Conservation (phyloP, 2,329 filamentous ascomycete species). For the Monilinia polystroma region DNA sequence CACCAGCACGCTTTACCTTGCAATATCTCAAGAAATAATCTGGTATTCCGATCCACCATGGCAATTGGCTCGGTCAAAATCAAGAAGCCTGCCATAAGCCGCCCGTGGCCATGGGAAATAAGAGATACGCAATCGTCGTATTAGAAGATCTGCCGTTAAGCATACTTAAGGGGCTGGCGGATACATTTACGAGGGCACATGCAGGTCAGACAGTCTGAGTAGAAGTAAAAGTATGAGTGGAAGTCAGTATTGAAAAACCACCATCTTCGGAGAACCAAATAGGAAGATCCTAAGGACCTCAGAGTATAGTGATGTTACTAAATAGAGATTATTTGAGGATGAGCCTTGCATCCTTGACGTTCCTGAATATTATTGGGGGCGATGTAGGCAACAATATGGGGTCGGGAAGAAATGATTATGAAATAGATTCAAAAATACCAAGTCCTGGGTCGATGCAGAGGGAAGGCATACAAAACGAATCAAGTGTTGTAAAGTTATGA, state of each 20-base stretch:
- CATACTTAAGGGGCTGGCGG: slow-evolving; percentile 6
- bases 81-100: background rate
- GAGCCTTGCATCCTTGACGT: slow-evolving; percentile 7
- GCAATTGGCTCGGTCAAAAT: background rate
- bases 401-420: background rate
- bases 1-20: background rate
- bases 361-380: slow-evolving; percentile 19
- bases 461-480: background rate
- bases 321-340: background rate
- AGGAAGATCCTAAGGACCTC: slow-evolving; percentile 20
- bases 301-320: slow-evolving; percentile 9
- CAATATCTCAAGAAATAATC: background rate
- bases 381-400: slow-evolving; percentile 2
- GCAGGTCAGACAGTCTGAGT: slow-evolving; percentile 21
- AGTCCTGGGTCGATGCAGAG: background rate
- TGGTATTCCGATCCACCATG: background rate
- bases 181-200: slow-evolving; percentile 17
- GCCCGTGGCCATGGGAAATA: background rate
- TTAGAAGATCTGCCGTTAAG: slow-evolving; percentile 5
- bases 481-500: background rate
- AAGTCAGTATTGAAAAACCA: slow-evolving; percentile 7
- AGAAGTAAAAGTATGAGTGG: slow-evolving; percentile 3
- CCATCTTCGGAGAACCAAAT: slow-evolving; percentile 13
- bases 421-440: background rate
- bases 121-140: slow-evolving; percentile 25